A percentile compares a stretch with the other conserved stretches of the same genome.
These are phyloP conservation scores for Microdochium bolleyi DNA, from an alignment of 2,329 filamentous ascomycete species.

Conservation along the genomic window DNA sequence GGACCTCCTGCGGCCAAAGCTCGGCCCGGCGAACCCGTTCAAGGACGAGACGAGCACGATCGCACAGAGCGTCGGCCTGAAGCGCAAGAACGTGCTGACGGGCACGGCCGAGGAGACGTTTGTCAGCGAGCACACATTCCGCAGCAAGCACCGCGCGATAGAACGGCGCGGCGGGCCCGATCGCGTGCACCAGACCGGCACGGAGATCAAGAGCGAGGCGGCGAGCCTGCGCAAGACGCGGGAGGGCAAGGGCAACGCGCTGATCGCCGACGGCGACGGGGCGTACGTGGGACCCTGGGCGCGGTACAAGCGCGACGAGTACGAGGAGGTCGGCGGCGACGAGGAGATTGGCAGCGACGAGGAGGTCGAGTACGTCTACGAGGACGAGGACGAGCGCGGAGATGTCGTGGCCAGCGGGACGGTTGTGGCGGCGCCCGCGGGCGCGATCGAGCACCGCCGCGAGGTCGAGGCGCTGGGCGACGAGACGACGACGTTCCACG, in stretches of 20 bases:
- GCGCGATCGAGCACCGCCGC: slow-evolving; percentile 46
- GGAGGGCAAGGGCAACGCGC: slow-evolving; percentile 77
- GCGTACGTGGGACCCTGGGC: slow-evolving; percentile 96
- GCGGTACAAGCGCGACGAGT: slow-evolving; percentile 64
- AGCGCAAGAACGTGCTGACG: slow-evolving; percentile 77
- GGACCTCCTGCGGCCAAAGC: slow-evolving; percentile 55
- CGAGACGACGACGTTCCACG: slow-evolving; percentile 85
- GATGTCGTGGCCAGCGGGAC: slow-evolving; percentile 58
- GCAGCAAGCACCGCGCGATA: slow-evolving; percentile 76
- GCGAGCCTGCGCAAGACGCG: slow-evolving; percentile 62
- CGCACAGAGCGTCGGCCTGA: slow-evolving; percentile 27
- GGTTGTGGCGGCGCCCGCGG: slow-evolving; percentile 46
- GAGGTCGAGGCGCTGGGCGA: slow-evolving; percentile 52
- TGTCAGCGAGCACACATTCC: slow-evolving; percentile 86
- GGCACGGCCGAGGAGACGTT: slow-evolving; percentile 82
- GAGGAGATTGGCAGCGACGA: slow-evolving; percentile 72
- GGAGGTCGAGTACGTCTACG: slow-evolving; percentile 70
- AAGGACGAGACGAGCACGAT: slow-evolving; percentile 46
- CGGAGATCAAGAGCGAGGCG: slow-evolving; percentile 61
- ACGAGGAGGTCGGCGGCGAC: slow-evolving; percentile 65
- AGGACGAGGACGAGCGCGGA: slow-evolving; percentile 65
- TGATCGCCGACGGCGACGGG: slow-evolving; percentile 76
- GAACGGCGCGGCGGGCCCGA: slow-evolving; percentile 56
- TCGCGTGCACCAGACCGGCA: slow-evolving; percentile 45
- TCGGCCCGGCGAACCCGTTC: slow-evolving; percentile 71